These are phyloP conservation scores for Spathaspora sp. DNA, from an alignment of 805 yeast species.

Conservation along the genomic window DNA sequence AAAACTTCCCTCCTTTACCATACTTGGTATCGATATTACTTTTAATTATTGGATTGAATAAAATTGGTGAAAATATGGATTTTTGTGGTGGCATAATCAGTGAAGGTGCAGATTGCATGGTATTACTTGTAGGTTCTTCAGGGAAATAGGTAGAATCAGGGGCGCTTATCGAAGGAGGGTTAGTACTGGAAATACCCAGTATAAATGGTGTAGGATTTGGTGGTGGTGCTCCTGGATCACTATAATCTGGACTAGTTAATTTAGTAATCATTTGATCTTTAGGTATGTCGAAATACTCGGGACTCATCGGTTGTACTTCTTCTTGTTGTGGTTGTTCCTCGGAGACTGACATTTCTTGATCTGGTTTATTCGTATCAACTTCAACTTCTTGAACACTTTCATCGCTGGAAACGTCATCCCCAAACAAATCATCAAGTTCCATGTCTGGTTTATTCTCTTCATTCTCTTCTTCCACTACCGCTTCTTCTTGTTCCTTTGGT, in stretches of 20 bases:
- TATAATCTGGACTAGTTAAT: slow-evolving; percentile 47
- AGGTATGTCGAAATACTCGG: slow-evolving; percentile 45
- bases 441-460: slow-evolving; percentile 8
- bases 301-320: slow-evolving; percentile 3
- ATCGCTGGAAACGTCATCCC: slow-evolving; percentile 9
- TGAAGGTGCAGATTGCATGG: slow-evolving; percentile 2
- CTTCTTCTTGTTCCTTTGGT: slow-evolving; percentile 2
- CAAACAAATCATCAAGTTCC: slow-evolving; percentile 20
- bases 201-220: slow-evolving; percentile 56
- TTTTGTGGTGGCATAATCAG: slow-evolving; percentile 16
- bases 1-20: slow-evolving; percentile 86
- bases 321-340: neutral
- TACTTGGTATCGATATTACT: slow-evolving; percentile 81
- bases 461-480: slow-evolving; percentile 8
- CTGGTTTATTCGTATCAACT: neutral
- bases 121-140: neutral
- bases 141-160: no score
- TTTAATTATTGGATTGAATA: slow-evolving; percentile 76
- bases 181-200: slow-evolving; percentile 11
- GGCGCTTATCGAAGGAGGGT: slow-evolving; percentile 8
- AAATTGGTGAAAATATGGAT: slow-evolving; percentile 79
- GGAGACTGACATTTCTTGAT: neutral
- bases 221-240: slow-evolving; percentile 82
- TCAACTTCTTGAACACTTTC: slow-evolving; percentile 1
- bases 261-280: slow-evolving; percentile 47